A percentile compares a stretch with the other conserved stretches of the same genome.
These are phyloP conservation scores for Heterobasidion occidentale DNA, from an alignment of 1,284 basidiomycete genomes.

Conservation along the genomic window DNA sequence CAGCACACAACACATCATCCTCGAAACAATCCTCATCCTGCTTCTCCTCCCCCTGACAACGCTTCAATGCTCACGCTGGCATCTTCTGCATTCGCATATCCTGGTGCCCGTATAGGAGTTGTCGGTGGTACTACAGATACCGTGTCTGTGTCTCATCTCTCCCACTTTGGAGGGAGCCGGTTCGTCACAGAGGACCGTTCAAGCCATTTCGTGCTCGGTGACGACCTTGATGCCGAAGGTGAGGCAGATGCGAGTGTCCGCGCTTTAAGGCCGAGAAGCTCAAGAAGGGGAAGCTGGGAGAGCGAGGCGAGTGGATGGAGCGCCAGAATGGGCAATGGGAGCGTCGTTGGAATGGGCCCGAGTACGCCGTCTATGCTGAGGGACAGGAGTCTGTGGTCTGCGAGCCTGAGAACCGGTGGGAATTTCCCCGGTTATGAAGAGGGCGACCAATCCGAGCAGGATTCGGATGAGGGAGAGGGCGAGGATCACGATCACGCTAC, in stretches of 20 bases:
- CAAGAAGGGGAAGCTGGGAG: slow-evolving; percentile 77
- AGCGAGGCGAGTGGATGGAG: slow-evolving; percentile 81
- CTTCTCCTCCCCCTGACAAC: slow-evolving; percentile 84
- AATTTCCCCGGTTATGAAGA: slow-evolving; percentile 30
- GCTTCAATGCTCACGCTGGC: slow-evolving; percentile 90
- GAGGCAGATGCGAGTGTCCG: slow-evolving; percentile 75
- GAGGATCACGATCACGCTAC: slow-evolving; percentile 3
- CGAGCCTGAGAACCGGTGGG: slow-evolving; percentile 45
- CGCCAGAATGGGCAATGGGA: slow-evolving; percentile 38
- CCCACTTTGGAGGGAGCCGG: slow-evolving; percentile 25
- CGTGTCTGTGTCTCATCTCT: slow-evolving; percentile 57
- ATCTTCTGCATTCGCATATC: slow-evolving; percentile 80
- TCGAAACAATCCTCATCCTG: slow-evolving; percentile 89
- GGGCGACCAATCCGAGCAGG: slow-evolving; percentile 9
- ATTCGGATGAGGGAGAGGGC: slow-evolving; percentile 8
- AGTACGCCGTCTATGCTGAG: slow-evolving; percentile 36
- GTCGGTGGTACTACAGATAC: slow-evolving; percentile 40
- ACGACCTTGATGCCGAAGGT: slow-evolving; percentile 45
- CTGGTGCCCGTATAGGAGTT: slow-evolving; percentile 34
- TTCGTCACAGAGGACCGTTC: slow-evolving; percentile 47
- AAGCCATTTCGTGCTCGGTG: slow-evolving; percentile 56
- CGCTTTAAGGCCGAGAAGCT: slow-evolving; percentile 71
- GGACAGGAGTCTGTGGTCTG: slow-evolving; percentile 51
- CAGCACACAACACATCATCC: slow-evolving; percentile 88
- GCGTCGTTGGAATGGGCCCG: slow-evolving; percentile 26